Percentiles rank a stretch among this genome's conserved stretches.
phyloP scores from a whole-genome alignment of 805 yeast genomes.

The Nakazawaea holstii region DNA sequence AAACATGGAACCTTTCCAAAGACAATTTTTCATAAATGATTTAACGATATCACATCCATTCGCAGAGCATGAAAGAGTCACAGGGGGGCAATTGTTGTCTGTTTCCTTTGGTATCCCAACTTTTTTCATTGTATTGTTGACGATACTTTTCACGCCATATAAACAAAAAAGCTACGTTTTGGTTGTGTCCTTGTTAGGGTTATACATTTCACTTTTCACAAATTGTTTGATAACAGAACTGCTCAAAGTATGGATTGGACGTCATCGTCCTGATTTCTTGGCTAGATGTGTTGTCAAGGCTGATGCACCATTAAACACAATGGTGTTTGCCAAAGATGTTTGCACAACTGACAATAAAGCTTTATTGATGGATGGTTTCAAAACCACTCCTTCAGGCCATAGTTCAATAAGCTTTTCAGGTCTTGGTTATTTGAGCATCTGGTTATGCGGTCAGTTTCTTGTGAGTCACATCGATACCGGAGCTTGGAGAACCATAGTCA shows the following conservation, averaged over 20 bases:
- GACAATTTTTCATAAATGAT: constrained; percentile 76
- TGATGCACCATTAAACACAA: constrained; percentile 48
- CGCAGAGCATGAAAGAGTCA: constrained; percentile 69
- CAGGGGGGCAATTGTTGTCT: constrained; percentile 46
- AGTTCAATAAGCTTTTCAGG: constrained; percentile 69
- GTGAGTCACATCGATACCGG: constrained; percentile 38
- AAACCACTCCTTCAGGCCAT: constrained; percentile 83
- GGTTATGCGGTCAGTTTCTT: constrained; percentile 63
- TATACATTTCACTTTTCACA: constrained; percentile 51
- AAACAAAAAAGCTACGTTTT: constrained; percentile 53
- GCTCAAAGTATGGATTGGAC: constrained; percentile 78
- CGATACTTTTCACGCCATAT: constrained; percentile 37
- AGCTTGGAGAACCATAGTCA: constrained; percentile 55
- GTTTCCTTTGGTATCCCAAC: constrained; percentile 50
- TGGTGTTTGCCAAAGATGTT: constrained; percentile 59
- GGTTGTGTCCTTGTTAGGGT: constrained; percentile 63
- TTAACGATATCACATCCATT: constrained; percentile 76
- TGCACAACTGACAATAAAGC: constrained; percentile 48
- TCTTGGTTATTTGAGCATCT: constrained; percentile 54
- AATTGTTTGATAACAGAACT: constrained; percentile 65
- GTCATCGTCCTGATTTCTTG: constrained; percentile 89
- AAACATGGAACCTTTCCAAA: constrained; percentile 56
- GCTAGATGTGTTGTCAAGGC: constrained; percentile 73
- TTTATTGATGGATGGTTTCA: constrained; percentile 60
- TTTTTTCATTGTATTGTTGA: constrained; percentile 26